Conservation (phyloP, 257 asterid species). For the Forsythia suspensa region DNA sequence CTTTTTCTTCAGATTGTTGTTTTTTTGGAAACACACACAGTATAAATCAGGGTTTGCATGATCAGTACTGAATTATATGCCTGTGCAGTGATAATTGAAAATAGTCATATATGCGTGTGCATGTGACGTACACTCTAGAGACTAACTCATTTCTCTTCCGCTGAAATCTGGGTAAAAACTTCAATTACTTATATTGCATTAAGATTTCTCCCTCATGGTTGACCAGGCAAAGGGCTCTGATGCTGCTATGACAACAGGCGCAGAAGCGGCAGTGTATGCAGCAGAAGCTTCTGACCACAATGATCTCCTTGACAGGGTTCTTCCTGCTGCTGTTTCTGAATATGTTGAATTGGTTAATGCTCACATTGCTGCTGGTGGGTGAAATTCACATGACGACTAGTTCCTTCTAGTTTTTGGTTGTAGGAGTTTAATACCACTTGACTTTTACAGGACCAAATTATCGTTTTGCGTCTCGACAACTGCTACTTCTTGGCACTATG, state of each 20-base stretch:
- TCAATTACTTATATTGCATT: slow-evolving; percentile 8
- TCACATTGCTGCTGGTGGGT: slow-evolving; percentile 85
- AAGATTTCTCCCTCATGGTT: slow-evolving; percentile 20
- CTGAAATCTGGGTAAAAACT: neutral
- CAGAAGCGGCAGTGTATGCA: slow-evolving; percentile 92
- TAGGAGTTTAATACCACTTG: slow-evolving; percentile 20
- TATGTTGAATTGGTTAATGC: slow-evolving; percentile 78
- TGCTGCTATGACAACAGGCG: slow-evolving; percentile 84
- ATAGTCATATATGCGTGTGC: neutral
- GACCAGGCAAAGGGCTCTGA: slow-evolving; percentile 89
- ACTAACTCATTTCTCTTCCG: neutral
- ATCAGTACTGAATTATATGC: neutral
- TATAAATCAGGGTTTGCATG: slow-evolving; percentile 8
- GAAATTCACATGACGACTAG: slow-evolving; percentile 11
- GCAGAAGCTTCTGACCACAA: slow-evolving; percentile 89
- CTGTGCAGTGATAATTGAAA: neutral
- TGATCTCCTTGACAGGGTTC: slow-evolving; percentile 82
- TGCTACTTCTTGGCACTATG: slow-evolving; percentile 79
- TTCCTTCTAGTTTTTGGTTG: slow-evolving; percentile 9
- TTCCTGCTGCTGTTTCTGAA: slow-evolving; percentile 75
- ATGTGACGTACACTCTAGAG: slow-evolving; percentile 9
- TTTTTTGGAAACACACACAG: neutral
- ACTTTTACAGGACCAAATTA: slow-evolving; percentile 67
- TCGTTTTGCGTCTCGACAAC: slow-evolving; percentile 85
- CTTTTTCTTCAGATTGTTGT: neutral